Conservation (phyloP, 2,329 filamentous ascomycete species). For the Nemania sp. region DNA sequence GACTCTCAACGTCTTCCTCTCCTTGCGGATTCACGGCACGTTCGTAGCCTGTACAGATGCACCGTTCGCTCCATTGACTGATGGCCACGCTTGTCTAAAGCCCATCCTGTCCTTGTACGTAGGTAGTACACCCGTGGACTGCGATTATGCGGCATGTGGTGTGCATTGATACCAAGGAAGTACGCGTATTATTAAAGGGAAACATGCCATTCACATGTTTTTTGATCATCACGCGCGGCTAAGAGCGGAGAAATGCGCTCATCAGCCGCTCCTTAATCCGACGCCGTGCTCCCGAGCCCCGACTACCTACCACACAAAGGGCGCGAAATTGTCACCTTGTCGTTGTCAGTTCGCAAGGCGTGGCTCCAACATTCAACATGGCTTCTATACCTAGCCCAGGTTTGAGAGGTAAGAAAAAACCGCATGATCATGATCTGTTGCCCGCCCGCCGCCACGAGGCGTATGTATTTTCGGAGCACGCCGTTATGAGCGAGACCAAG, state of each 20-base stretch:
- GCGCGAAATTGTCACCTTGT: not conserved
- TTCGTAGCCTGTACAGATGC: too few species aligned
- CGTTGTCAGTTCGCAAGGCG: not conserved
- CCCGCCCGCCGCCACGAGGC: too few species aligned
- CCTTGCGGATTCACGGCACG: too few species aligned
- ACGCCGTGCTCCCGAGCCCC: not conserved
- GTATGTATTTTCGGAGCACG: too few species aligned
- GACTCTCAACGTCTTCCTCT: too few species aligned
- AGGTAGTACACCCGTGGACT: not conserved
- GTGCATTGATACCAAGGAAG: not conserved
- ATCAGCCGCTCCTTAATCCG: constrained; percentile 3
- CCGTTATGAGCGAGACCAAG: too few species aligned
- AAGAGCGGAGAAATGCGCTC: not conserved
- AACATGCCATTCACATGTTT: not conserved
- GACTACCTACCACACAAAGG: not conserved
- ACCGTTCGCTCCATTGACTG: not conserved
- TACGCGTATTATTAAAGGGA: not conserved
- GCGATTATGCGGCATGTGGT: not conserved
- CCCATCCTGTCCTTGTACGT: not conserved
- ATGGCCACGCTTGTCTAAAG: not conserved
- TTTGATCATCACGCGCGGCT: too few species aligned
- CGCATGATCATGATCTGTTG: constrained; percentile 12
- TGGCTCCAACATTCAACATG: too few species aligned
- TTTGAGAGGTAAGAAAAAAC: not conserved
- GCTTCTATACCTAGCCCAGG: too few species aligned